Percentiles rank a stretch among this genome's conserved stretches.
phyloP scores from a whole-genome alignment of 495 filamentous ascomycete genomes.

The Aspergillus taichungensis region DNA sequence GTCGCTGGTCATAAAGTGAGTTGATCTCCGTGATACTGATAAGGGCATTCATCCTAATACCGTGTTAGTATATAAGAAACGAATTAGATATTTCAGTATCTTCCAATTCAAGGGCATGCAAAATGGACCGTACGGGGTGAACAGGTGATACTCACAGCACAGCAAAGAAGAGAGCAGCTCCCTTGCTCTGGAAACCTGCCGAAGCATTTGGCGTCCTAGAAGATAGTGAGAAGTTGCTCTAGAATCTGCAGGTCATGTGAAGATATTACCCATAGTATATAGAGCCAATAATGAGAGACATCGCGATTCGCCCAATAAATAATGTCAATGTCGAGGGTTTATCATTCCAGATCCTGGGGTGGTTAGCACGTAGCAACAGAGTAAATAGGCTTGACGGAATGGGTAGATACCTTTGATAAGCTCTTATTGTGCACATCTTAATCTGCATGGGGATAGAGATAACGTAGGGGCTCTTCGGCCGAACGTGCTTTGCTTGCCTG shows the following conservation, averaged over 20 bases:
- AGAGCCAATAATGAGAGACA: conserved; percentile 76
- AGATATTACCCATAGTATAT: conserved; percentile 66
- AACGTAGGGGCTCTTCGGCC: conserved; percentile 36
- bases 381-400: conserved; percentile 7
- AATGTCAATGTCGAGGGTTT: conserved; percentile 64
- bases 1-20: conserved; percentile 48
- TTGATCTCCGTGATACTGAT: conserved; percentile 53
- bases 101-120: conserved; percentile 47
- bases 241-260: conserved; percentile 22
- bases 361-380: conserved; percentile 16
- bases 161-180: conserved; percentile 82
- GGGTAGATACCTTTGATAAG: conserved; percentile 36
- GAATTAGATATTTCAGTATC: conserved; percentile 15
- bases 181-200: conserved; percentile 66
- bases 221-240: conserved; percentile 36
- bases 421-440: conserved; percentile 39
- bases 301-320: conserved; percentile 68
- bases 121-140: conserved; percentile 46
- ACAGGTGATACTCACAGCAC: conserved; percentile 54
- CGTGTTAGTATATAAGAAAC: conserved; percentile 23
- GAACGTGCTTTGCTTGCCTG: conserved; percentile 35
- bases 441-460: conserved; percentile 41
- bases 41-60: conserved; percentile 43
- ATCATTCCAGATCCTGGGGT: conserved; percentile 56
- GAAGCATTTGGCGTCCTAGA: conserved; percentile 50